Base-by-base conservation (phyloP, 306 rosid species). In the Cyclanthera cordifolia region DNA sequence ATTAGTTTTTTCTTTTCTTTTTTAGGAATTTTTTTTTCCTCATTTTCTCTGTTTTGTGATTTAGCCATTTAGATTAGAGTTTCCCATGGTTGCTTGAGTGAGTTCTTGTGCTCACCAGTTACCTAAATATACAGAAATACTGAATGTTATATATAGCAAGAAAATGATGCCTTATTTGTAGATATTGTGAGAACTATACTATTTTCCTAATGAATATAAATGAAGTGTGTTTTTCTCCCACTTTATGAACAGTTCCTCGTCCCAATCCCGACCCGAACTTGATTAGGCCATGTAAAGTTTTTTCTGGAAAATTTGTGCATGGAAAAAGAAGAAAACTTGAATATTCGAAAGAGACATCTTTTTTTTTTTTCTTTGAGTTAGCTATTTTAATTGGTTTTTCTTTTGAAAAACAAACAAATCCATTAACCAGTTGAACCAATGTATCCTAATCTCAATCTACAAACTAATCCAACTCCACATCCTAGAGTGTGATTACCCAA, bases 21-120 rank as follows among this genome's bases (percentile, higher is more conserved):
- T n/a, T n/a, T n/a, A n/a, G n/a, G n/a, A n/a, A n/a, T 21, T 61
- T 43, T 51, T 25, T 67, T 6, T 23, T 46, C 73, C 25, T 17
- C n/a, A 61, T 61, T 2, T 27, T 27, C 20, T 37, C 49, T 74
- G 67, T 72, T 61, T 76, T 77, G 39, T 75, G 73, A 66, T 67
- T 78, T 77, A 77, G 9, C 24, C 53, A 28, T 43, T 46, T 53
- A 66, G 70, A 46, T 24, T 66, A 46, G 70, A 66, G 54, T 23
- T 67, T 16, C 4, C 24, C 52, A 48, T 70, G 86, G 83, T 88
- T 80, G 79, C 86, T 84, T 80, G 96, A 84, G 96, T 84, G 96
- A 88, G 88, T 73, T 51, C 69, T 79, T 69, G 63, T 79, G 79
- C 81, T 87, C 83, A 84, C 96, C 97, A 85, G 92, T 87, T 73